These are phyloP conservation scores for Phyllostachys edulis DNA, from an alignment of 176 grass and related monocot genomes.

Conservation along the genomic window DNA sequence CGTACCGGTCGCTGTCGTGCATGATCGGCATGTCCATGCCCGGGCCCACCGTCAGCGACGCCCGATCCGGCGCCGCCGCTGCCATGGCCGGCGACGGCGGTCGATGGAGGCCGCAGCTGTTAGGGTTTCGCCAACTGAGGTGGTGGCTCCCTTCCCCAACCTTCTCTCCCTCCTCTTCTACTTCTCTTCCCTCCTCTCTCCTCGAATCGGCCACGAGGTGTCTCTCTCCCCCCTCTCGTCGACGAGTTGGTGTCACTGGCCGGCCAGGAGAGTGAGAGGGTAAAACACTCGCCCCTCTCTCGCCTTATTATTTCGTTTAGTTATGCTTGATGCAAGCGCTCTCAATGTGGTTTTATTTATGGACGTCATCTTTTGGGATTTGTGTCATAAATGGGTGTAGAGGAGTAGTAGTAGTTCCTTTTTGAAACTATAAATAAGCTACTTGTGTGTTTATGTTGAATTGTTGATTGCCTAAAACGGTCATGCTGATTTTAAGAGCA, in stretches of 20 bases:
- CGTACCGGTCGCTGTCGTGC: conserved; percentile 90
- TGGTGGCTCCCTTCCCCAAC: background rate
- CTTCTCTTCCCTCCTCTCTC: background rate
- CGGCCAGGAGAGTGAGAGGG: conserved; percentile 10
- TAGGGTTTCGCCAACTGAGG: conserved; percentile 3
- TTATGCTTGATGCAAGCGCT: background rate
- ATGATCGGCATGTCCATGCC: conserved; percentile 97
- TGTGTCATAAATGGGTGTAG: conserved; percentile 26
- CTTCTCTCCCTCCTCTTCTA: background rate
- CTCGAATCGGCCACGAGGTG: conserved; percentile 27
- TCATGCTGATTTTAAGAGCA: background rate
- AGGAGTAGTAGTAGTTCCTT: background rate
- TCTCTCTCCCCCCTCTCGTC: background rate
- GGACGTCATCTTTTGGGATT: conserved; percentile 11
- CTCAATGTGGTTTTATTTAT: conserved; percentile 28
- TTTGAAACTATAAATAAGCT: background rate
- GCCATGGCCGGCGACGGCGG: conserved; percentile 40
- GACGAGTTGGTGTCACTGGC: conserved; percentile 36
- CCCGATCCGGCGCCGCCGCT: conserved; percentile 61
- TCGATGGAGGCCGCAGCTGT: conserved; percentile 1
- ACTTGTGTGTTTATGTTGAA: background rate
- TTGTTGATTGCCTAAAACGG: background rate
- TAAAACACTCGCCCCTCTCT: background rate
- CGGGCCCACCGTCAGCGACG: conserved; percentile 72
- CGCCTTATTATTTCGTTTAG: background rate